Evolutionary conservation across 768 basidiomycete genomes (phyloP), one percentile per base, ranked within the genome.

Genomic region (Pleurotus ostreatus): DNA sequence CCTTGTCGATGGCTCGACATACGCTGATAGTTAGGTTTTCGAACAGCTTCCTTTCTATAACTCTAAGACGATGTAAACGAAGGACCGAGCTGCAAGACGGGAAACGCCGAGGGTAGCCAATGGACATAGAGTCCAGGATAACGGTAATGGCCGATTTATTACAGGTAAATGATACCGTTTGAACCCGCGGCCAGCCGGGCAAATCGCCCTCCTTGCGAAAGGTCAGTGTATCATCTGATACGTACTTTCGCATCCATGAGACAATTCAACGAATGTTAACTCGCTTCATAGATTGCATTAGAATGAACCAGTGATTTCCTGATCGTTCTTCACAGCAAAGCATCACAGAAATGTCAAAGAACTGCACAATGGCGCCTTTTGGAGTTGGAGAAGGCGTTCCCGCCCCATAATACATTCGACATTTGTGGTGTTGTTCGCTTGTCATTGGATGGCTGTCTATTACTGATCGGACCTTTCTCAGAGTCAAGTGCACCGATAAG

Each of bases 151-250:
- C 41, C 51, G 23, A 39, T 25, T 34, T 16, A 39, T 11, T 52
- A 5, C 51, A 20, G 20, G 11, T 41, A 40, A 20, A 25, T 38
- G 39, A n/a, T 23, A 41, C 51, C 38, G 51, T 52, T 52, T 52
- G 39, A 25, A 9, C 22, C 51, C 51, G 51, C 51, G 51, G 51
- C 2, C 51, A 52, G 51, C 40, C 51, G 51, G 51, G 51, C 51
- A 52, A 39, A 40, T 52, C 51, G 51, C 51, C 51, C 16, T 52
- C 38, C 51, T 52, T 52, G 51, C 40, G 51, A 52, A 52, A n/a
- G 37, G 48, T 25, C 51, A n/a, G 22, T 39, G 15, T 40, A 52
- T 52, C 51, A 39, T 41, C 34, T 41, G 34, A 41, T 39, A 22
- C 16, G 39, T 11, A 9, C 37, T 16, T 52, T 52, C 51, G 22